phyloP scores from a whole-genome alignment of 1,139 yeast species.

The Hansenula lynferdii region DNA sequence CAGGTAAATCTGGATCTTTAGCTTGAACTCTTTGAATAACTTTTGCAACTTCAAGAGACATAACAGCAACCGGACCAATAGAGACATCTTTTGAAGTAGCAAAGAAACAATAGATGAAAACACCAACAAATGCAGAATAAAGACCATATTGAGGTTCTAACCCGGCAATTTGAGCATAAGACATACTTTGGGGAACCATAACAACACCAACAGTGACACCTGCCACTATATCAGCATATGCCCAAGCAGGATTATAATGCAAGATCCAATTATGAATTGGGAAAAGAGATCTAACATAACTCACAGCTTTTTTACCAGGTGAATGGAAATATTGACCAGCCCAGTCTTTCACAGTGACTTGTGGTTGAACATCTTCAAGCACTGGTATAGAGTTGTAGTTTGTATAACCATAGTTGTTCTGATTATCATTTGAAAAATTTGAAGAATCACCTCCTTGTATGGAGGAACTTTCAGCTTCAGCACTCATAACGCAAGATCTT shows the following conservation, averaged over 20 bases:
- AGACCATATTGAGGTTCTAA: slow-evolving; percentile 81
- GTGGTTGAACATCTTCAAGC: slow-evolving; percentile 26
- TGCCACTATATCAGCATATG: slow-evolving; percentile 79
- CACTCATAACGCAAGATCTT: background rate
- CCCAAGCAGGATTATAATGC: slow-evolving; percentile 78
- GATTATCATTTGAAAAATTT: slow-evolving; percentile 6
- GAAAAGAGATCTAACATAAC: slow-evolving; percentile 60
- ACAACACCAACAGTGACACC: slow-evolving; percentile 94
- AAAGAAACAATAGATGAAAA: slow-evolving; percentile 79
- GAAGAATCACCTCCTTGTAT: background rate
- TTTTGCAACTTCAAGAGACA: slow-evolving; percentile 83
- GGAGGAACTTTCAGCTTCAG: background rate
- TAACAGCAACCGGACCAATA: slow-evolving; percentile 96
- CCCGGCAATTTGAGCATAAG: slow-evolving; percentile 86
- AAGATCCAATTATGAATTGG: slow-evolving; percentile 82
- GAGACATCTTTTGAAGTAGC: slow-evolving; percentile 96
- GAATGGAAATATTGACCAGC: slow-evolving; percentile 30
- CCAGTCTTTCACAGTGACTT: slow-evolving; percentile 45
- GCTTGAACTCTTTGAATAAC: slow-evolving; percentile 63
- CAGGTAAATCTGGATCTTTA: slow-evolving; percentile 39
- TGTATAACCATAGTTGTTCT: background rate
- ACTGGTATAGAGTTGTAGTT: slow-evolving; percentile 24
- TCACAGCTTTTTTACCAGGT: slow-evolving; percentile 34
- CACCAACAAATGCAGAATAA: slow-evolving; percentile 91
- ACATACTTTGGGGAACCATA: slow-evolving; percentile 93